Evolutionary conservation across 192 early-diverging fungal species (phyloP), one percentile per base, ranked within the genome.

Genomic region (Linnemannia schmuckeri): DNA sequence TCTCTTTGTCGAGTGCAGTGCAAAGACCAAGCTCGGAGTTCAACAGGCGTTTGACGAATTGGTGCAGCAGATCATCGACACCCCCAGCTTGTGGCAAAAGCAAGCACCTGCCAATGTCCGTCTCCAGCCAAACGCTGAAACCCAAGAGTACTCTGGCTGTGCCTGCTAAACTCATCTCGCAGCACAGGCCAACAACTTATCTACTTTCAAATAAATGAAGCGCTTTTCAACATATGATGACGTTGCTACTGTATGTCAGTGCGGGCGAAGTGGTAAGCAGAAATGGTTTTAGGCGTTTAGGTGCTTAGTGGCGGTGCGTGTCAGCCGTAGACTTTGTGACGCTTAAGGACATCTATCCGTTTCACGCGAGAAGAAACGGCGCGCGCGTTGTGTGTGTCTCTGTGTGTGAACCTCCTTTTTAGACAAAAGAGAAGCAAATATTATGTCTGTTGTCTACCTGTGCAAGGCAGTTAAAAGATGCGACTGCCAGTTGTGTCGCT

Each of bases 1-100:
- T 12, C 89, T 99, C 87, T 99, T 99, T 89, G 93, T 98, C 49
- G 98, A 99, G 88, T 96, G 97, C 69, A 97, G 96, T 78, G 98
- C 98, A 77, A 99, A 99, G 91, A 98, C 97, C 22, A 96, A 92
- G 76, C 88, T 94, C 68, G 97, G 97, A 41, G 97, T 99, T 20
- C 91, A 95, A 84, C 97, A 99, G 88, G 97, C 97, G 12, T 97
- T 99, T 80, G 96, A 96, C 74, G 97, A 98, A 88, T 92, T 99
- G 47, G 98, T 99, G 27, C 91, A 92, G 79, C 97, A 98, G 94
- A 96, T 97, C 81, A 87, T 90, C 71, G 74, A 80, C 33, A 88
- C 77, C 33, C 85, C 85, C 12, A 87, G 85, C 33, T 70, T 87
- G 17, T 87, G 85, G 85, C 85, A 87, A 35, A 87, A 87, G 72